These are phyloP conservation scores for Talaromyces proteolyticus DNA, from an alignment of 495 filamentous ascomycete species.

Conservation along the genomic window DNA sequence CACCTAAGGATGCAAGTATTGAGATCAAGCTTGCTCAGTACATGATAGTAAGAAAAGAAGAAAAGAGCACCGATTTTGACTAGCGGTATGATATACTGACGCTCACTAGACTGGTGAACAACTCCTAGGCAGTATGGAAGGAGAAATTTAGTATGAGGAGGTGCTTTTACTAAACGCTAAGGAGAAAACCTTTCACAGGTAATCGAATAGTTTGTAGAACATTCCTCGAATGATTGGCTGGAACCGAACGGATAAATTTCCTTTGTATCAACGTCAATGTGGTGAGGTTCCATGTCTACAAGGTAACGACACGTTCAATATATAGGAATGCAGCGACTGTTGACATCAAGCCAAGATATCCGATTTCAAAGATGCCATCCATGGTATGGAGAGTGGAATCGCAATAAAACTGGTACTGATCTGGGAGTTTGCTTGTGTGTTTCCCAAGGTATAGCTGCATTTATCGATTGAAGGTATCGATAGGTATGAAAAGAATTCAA, in stretches of 20 bases:
- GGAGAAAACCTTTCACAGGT: not conserved
- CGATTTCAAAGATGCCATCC: not conserved
- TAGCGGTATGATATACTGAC: not conserved
- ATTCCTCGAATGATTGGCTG: not conserved
- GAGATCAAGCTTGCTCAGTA: too few species aligned
- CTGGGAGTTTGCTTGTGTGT: too few species aligned
- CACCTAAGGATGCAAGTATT: not conserved
- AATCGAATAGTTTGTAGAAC: not conserved
- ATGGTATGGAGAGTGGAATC: not conserved
- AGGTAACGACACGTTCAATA: not conserved
- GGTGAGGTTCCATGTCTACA: not conserved
- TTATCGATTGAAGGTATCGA: too few species aligned
- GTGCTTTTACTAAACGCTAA: not conserved
- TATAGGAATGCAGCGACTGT: too few species aligned
- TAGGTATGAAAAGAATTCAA: too few species aligned
- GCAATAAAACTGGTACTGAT: not conserved
- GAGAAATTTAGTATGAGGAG: not conserved
- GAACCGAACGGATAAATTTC: not conserved
- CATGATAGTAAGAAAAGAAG: too few species aligned
- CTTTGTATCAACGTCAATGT: not conserved
- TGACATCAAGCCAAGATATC: not conserved
- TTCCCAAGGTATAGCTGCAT: too few species aligned
- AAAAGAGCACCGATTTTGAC: too few species aligned
- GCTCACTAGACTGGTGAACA: not conserved
- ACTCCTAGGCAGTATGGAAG: not conserved